phyloP scores from a whole-genome alignment of 1,139 yeast species.

The Geotrichum phurueaensis region DNA sequence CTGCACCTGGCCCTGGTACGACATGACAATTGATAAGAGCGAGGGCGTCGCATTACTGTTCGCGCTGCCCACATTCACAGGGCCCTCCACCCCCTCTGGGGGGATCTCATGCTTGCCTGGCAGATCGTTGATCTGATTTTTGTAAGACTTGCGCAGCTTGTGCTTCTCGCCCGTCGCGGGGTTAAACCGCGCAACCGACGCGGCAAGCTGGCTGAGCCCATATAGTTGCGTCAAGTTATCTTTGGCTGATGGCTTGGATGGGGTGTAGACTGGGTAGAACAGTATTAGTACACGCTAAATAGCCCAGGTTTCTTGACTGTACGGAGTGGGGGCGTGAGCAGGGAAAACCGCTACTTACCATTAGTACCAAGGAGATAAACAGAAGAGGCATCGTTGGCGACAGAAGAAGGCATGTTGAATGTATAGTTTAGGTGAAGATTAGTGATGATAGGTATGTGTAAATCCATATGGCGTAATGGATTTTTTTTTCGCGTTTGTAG shows the following conservation, averaged over 20 bases:
- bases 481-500: not conserved
- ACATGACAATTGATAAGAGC: conserved; percentile 29
- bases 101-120: conserved; percentile 66
- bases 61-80: conserved; percentile 28
- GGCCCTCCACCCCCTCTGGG: conserved; percentile 36
- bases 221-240: conserved; percentile 66
- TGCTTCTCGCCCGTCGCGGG: conserved; percentile 87
- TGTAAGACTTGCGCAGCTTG: conserved; percentile 86
- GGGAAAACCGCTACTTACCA: conserved; percentile 12
- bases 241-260: conserved; percentile 56
- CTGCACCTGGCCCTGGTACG: conserved; percentile 24
- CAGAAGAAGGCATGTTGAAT: conserved; percentile 18
- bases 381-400: conserved; percentile 12
- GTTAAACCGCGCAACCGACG: conserved; percentile 79
- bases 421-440: not conserved
- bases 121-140: conserved; percentile 79
- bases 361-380: conserved; percentile 16
- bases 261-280: conserved; percentile 19
- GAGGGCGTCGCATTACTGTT: conserved; percentile 29
- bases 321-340: not conserved
- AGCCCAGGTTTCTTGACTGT: not conserved
- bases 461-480: not conserved
- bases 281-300: conserved; percentile 6
- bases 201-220: conserved; percentile 60
- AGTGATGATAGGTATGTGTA: not conserved